Evolutionary conservation across 495 filamentous ascomycete genomes (phyloP).

Genomic region (Clohesyomyces aquaticus): DNA sequence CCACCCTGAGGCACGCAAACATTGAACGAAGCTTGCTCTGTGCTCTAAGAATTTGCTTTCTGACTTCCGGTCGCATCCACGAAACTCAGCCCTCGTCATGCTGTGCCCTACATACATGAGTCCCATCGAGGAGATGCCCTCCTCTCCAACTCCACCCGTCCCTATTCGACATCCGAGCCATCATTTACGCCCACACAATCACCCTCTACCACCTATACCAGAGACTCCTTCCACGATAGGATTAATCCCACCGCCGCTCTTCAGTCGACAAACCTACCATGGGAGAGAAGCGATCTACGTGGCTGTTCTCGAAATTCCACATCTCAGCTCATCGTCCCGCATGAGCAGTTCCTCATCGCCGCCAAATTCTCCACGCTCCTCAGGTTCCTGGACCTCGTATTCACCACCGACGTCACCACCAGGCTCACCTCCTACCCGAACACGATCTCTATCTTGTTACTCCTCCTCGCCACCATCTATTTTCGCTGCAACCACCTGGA

Average conservation of each 20-base stretch:
- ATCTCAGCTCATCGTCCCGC: neutral
- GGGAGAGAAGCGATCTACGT: neutral
- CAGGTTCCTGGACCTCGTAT: constrained; percentile 1
- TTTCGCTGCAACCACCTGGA: neutral
- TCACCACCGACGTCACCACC: constrained; percentile 18
- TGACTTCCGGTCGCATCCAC: neutral
- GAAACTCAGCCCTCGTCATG: neutral
- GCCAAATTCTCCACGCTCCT: neutral
- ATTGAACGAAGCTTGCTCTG: neutral
- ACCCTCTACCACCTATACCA: neutral
- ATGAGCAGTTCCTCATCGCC: constrained; percentile 2
- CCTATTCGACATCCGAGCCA: constrained; percentile 2
- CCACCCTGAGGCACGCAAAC: neutral
- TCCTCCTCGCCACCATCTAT: constrained; percentile 3
- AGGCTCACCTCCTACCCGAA: constrained; percentile 8
- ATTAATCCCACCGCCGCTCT: constrained; percentile 18
- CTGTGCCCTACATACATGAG: neutral
- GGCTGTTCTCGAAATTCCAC: neutral
- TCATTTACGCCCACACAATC: neutral
- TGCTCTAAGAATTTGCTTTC: neutral
- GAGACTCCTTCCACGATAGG: neutral
- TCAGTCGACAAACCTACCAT: neutral
- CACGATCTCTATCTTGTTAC: constrained; percentile 9
- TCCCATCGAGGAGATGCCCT: neutral
- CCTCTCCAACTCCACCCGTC: constrained; percentile 8